Evolutionary conservation across 2,329 filamentous ascomycete genomes (phyloP).

Genomic region (Geoglossum cookeanum): DNA sequence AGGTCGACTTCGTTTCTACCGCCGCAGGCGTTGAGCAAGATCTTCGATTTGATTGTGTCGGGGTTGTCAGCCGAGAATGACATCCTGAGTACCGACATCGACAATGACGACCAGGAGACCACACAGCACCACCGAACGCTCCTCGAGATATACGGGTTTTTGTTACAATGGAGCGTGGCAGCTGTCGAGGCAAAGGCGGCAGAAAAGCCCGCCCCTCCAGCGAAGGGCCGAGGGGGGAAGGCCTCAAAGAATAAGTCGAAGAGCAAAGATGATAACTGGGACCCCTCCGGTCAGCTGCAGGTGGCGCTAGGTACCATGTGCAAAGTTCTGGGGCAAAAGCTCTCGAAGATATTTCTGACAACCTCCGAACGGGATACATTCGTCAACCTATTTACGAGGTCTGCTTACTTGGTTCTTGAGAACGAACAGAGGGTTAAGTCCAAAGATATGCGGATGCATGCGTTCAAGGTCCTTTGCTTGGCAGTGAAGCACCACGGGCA

Average conservation of each 20-base stretch:
- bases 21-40: conserved; percentile 68
- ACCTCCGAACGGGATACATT: conserved; percentile 95
- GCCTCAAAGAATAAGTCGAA: conserved; percentile 48
- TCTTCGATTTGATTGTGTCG: conserved; percentile 77
- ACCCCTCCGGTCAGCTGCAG: conserved; percentile 74
- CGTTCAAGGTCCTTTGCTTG: conserved; percentile 90
- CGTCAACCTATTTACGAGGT: conserved; percentile 74
- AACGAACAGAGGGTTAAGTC: conserved; percentile 85
- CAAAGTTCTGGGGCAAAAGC: conserved; percentile 82
- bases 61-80: conserved; percentile 75
- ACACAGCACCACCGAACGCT: conserved; percentile 76
- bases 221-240: conserved; percentile 54
- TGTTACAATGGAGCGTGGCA: conserved; percentile 87
- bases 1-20: conserved; percentile 71
- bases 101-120: conserved; percentile 78
- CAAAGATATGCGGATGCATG: conserved; percentile 81
- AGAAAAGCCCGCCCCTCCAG: conserved; percentile 64
- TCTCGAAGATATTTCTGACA: conserved; percentile 83
- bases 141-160: conserved; percentile 82
- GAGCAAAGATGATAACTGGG: conserved; percentile 65
- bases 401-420: conserved; percentile 84
- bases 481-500: conserved; percentile 96
- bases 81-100: conserved; percentile 65
- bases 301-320: conserved; percentile 84
- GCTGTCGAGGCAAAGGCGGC: conserved; percentile 87